Evolutionary conservation across 257 asterid genomes (phyloP).

Genomic region (Fraxinus cuspidata): DNA sequence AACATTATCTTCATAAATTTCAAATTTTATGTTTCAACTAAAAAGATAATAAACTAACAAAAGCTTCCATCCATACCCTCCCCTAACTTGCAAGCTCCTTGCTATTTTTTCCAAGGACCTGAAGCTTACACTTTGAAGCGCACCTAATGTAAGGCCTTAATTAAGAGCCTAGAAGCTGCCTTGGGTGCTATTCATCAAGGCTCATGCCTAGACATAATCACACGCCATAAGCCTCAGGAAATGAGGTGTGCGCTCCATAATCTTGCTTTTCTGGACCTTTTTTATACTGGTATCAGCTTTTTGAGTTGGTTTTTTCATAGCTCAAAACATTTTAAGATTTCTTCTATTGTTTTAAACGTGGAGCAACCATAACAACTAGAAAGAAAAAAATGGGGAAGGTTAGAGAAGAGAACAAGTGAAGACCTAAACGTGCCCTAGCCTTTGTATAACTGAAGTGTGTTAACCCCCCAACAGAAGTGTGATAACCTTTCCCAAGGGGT

Average conservation of each 20-base stretch:
- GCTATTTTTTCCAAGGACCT: neutral
- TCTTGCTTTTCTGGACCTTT: neutral
- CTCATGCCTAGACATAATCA: neutral
- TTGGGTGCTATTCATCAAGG: neutral
- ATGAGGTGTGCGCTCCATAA: neutral
- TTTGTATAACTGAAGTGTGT: neutral
- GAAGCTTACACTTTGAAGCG: neutral
- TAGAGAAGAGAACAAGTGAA: neutral
- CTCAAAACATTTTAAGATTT: neutral
- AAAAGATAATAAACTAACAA: conserved; percentile 14
- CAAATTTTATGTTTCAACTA: conserved; percentile 4
- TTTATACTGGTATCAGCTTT: neutral
- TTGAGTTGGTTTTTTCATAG: neutral
- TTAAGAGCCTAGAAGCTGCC: neutral
- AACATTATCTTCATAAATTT: conserved; percentile 33
- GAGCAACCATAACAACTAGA: neutral
- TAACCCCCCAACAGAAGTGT: neutral
- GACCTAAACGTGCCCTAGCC: neutral
- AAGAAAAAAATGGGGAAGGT: neutral
- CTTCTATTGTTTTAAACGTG: neutral
- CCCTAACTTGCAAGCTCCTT: neutral
- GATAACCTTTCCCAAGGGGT: too few relatives aligned
- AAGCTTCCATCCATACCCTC: neutral
- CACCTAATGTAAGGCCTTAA: neutral
- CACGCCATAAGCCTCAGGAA: neutral